phyloP scores from a whole-genome alignment of 1,284 basidiomycete species.

The Irpex lacteus region DNA sequence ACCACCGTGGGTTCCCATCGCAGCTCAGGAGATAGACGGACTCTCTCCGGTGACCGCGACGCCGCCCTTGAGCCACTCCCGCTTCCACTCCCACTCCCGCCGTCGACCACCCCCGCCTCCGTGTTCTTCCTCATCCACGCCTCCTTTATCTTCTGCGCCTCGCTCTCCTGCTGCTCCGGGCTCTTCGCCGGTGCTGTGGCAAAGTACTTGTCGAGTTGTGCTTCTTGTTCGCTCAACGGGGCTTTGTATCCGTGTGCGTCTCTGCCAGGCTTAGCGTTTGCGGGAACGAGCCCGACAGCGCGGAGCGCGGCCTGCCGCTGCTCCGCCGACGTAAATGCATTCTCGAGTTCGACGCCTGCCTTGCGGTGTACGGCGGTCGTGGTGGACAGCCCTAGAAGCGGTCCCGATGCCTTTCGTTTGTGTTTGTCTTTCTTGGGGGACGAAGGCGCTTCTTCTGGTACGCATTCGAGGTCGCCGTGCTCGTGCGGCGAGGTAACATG shows the following conservation, averaged over 20 bases:
- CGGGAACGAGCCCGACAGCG: slow-evolving; percentile 27
- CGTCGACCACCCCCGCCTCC: background rate
- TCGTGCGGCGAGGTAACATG: slow-evolving; percentile 1
- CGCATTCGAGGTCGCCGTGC: background rate
- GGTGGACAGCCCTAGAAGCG: slow-evolving; percentile 18
- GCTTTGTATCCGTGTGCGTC: slow-evolving; percentile 21
- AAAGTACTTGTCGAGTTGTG: slow-evolving; percentile 26
- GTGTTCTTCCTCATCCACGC: slow-evolving; percentile 25
- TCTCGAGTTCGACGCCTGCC: slow-evolving; percentile 17
- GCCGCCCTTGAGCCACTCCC: background rate
- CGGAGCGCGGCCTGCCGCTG: slow-evolving; percentile 31
- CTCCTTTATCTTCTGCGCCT: slow-evolving; percentile 27
- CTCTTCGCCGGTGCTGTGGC: slow-evolving; percentile 17
- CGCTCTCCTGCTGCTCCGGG: slow-evolving; percentile 15
- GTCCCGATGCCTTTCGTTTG: slow-evolving; percentile 15
- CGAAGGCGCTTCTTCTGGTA: background rate
- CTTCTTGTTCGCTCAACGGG: slow-evolving; percentile 31
- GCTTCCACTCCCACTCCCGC: background rate
- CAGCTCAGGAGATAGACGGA: background rate
- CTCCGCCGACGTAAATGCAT: slow-evolving; percentile 24
- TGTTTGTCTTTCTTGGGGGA: slow-evolving; percentile 3
- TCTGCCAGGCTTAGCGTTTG: slow-evolving; percentile 13
- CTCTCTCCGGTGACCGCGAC: background rate
- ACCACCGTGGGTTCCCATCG: background rate
- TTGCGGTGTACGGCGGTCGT: background rate